These are phyloP conservation scores for Centrapalus pauciflorus DNA, from an alignment of 129 eudicot genomes.

Conservation along the genomic window DNA sequence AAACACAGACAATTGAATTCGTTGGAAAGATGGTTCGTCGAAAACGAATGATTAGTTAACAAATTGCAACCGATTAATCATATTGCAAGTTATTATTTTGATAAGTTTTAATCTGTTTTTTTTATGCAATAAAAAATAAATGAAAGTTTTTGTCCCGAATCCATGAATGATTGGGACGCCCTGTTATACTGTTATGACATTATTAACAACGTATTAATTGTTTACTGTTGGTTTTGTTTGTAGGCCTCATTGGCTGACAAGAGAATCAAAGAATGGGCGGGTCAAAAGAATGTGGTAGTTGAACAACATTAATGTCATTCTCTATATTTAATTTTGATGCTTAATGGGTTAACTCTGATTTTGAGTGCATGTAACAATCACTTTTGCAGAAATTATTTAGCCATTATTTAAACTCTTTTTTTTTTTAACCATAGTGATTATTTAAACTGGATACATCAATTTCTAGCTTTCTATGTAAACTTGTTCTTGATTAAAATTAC, in stretches of 20 bases:
- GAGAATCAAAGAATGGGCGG: conserved; percentile 54
- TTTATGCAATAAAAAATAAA: too few relatives aligned
- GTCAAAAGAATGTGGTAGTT: conserved; percentile 18
- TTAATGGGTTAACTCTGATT: neutral
- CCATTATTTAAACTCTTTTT: neutral
- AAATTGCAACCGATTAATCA: too few relatives aligned
- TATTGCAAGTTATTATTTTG: too few relatives aligned
- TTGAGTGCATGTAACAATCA: neutral
- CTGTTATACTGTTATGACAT: too few relatives aligned
- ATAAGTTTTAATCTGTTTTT: too few relatives aligned
- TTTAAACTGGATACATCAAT: neutral
- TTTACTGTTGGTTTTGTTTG: conserved; percentile 12
- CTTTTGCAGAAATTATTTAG: neutral
- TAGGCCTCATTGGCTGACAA: conserved; percentile 56
- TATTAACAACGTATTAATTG: too few relatives aligned
- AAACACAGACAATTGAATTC: too few relatives aligned
- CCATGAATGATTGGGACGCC: too few relatives aligned
- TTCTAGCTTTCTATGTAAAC: neutral
- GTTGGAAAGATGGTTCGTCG: too few relatives aligned
- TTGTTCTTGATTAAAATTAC: too few relatives aligned
- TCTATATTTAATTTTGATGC: neutral
- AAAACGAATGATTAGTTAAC: too few relatives aligned
- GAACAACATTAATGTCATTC: neutral
- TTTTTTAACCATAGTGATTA: neutral
- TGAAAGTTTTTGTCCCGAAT: too few relatives aligned